Conservation (phyloP, 2,329 filamentous ascomycete genomes). For the Neonectria magnoliae region DNA sequence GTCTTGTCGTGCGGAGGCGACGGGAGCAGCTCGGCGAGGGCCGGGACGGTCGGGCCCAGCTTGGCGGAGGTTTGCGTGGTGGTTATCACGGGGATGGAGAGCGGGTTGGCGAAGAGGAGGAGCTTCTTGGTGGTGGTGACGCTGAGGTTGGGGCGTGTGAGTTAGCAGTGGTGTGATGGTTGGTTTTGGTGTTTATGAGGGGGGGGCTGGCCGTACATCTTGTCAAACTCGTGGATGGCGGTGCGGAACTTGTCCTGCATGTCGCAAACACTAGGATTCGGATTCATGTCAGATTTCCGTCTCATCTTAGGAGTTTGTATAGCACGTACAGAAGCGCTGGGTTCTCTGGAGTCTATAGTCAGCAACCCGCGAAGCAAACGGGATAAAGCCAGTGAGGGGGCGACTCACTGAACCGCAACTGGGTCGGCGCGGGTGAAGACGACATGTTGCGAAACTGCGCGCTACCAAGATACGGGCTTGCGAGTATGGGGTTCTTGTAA, state of each 20-base stretch:
- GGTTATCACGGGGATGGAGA: conserved; percentile 81
- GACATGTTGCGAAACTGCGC: conserved; percentile 29
- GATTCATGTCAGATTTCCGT: conserved; percentile 1
- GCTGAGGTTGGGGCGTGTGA: conserved; percentile 50
- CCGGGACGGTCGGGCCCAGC: conserved; percentile 81
- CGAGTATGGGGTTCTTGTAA: not conserved
- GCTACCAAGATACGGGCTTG: not conserved
- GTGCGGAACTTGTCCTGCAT: conserved; percentile 91
- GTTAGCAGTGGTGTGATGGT: conserved; percentile 5
- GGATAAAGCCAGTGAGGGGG: no score
- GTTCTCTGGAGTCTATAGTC: conserved; percentile 50
- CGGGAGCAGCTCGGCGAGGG: conserved; percentile 68
- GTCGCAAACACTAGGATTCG: conserved; percentile 79
- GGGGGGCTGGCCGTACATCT: conserved; percentile 66
- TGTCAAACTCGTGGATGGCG: conserved; percentile 86
- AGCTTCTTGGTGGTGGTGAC: conserved; percentile 75
- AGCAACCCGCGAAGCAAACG: conserved; percentile 6
- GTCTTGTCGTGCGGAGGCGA: conserved; percentile 82
- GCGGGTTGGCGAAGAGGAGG: conserved; percentile 69
- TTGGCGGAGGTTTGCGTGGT: conserved; percentile 86
- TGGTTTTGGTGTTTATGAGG: conserved; percentile 5
- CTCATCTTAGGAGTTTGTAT: not conserved
- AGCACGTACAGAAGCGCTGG: conserved; percentile 58
- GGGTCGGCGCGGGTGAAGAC: conserved; percentile 22
- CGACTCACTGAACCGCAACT: conserved; percentile 50